Base-by-base conservation (phyloP, 2,329 filamentous ascomycete species). In the Fusarium denticulatum region DNA sequence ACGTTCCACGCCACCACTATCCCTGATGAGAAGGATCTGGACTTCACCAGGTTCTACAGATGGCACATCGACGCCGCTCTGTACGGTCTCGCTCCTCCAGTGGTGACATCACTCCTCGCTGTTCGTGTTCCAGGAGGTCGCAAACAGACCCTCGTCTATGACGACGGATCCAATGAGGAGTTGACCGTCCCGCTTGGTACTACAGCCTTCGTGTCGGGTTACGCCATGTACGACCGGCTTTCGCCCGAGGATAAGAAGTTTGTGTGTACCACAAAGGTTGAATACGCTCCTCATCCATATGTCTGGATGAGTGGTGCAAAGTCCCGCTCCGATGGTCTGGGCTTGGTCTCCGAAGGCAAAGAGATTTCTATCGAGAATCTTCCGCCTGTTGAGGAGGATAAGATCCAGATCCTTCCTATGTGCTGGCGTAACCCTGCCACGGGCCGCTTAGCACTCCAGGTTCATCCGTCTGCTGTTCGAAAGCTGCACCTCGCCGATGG, bases 11-110 rank as follows among this genome's bases (percentile, higher is more conserved):
- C 89, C 59, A 88, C 89, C 10, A 79, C 83, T 26, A 89, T 95
- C 71, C 87, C 92, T 0, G 82, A 81, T 20, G 80, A 82, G 13
- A 85, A 87, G n/a, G 86, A 88, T 69, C 80, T 86, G 26, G 82
- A 83, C 75, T 86, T 79, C 67, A 88, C 87, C 7, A 84, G 83
- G 83, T 91, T 94, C 83, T 95, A 93, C 82, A 86, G 93, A 67
- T 95, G 93, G 93, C 93, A 95, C 80, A 94, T 95, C 60, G 93
- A 95, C 77, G 93, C 93, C 7, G 93, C 93, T 3, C 84, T 95
- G 11, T 95, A 95, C 79, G 91, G 89, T 24, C 87, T 94, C 12
- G 89, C 93, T n/a, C 92, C 93, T 7, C 92, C 93, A 5, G 86
- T 91, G 32, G 93, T 91, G 7, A 95, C 93, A 0, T 91, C 90